Evolutionary conservation across 2,329 filamentous ascomycete species (phyloP).

Genomic region (Penicillium hordei): DNA sequence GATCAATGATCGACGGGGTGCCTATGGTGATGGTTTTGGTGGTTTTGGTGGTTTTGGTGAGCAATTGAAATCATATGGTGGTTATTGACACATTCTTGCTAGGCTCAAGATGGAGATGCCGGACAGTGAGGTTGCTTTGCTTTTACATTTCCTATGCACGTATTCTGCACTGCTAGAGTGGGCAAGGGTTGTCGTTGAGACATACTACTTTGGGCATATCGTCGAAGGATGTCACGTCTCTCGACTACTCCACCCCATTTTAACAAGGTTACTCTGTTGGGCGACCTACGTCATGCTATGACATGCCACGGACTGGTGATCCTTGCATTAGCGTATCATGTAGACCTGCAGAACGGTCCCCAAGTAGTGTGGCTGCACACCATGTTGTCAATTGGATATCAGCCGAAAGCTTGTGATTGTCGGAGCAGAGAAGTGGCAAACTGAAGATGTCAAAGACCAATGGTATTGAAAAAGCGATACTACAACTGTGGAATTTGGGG

Average conservation of each 20-base stretch:
- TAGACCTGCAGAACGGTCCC: conserved; percentile 2
- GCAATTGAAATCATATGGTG: background rate
- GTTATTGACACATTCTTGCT: background rate
- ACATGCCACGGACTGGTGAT: conserved; percentile 10
- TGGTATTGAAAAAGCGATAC: too few species aligned
- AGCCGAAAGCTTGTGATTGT: background rate
- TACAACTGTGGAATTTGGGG: background rate
- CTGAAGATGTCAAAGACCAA: background rate
- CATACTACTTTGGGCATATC: background rate
- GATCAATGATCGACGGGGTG: background rate
- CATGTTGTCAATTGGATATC: background rate
- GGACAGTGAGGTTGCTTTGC: background rate
- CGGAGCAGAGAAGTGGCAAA: background rate
- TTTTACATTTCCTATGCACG: background rate
- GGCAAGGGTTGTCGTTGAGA: background rate
- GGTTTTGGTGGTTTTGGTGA: background rate
- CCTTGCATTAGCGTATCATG: conserved; percentile 11
- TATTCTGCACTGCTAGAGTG: background rate
- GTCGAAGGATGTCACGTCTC: background rate
- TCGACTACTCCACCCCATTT: background rate
- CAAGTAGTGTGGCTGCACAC: background rate
- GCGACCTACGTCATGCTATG: conserved; percentile 5
- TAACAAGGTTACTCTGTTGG: background rate
- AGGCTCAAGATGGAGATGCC: conserved; percentile 2
- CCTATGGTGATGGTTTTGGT: background rate